phyloP scores from a whole-genome alignment of 768 basidiomycete species.

The Mycena sanguinolenta region DNA sequence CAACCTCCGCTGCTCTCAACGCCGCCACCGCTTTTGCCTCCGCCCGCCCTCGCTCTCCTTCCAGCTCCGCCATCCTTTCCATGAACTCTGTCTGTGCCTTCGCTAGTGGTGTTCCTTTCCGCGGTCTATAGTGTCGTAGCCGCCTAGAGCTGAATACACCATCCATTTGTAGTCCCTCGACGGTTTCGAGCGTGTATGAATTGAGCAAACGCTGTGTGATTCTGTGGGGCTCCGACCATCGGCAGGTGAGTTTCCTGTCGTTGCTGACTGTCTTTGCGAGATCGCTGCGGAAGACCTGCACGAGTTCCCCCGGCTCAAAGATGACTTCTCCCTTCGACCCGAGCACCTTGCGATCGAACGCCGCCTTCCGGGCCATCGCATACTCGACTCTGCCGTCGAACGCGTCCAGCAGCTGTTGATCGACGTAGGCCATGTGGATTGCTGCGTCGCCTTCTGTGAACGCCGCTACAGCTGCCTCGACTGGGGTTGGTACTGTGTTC shows the following conservation, averaged over 20 bases:
- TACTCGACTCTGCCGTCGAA: slow-evolving; percentile 39
- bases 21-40: too few relatives aligned
- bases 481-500: slow-evolving; percentile 38
- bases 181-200: neutral
- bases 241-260: neutral
- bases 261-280: neutral
- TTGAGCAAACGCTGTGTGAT: neutral
- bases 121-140: neutral
- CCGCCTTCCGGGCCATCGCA: slow-evolving; percentile 31
- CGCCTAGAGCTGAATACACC: neutral
- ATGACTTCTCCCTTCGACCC: neutral
- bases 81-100: too few relatives aligned
- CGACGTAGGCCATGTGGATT: slow-evolving; percentile 44
- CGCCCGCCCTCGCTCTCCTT: too few relatives aligned
- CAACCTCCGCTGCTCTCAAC: too few relatives aligned
- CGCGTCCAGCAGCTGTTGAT: slow-evolving; percentile 46
- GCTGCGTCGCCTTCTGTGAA: neutral
- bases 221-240: neutral
- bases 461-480: neutral
- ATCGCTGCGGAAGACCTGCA: neutral
- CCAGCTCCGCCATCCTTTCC: too few relatives aligned
- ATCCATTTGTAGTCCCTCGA: neutral
- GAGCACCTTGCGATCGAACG: slow-evolving; percentile 33
- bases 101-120: neutral
- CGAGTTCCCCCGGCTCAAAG: neutral